Evolutionary conservation across 805 yeast genomes (phyloP).

Genomic region (Limtongozyma cylindracea): DNA sequence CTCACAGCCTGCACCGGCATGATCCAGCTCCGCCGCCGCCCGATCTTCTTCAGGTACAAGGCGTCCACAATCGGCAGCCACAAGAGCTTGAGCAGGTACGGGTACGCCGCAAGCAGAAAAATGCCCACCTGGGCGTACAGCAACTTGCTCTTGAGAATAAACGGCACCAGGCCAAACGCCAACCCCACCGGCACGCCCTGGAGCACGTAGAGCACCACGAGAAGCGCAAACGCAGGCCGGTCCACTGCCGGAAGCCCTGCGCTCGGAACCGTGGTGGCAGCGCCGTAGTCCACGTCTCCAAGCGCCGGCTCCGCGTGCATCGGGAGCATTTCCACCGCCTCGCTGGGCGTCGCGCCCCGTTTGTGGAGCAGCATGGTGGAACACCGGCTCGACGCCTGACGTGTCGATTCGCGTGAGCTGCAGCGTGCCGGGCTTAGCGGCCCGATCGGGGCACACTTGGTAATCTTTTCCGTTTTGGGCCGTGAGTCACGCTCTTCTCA

Average conservation of each 20-base stretch:
- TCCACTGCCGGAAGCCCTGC: conserved; percentile 1
- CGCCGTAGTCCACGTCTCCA: no score
- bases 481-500: no score
- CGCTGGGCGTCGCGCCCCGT: no score
- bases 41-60: conserved; percentile 34
- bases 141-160: conserved; percentile 57
- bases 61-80: conserved; percentile 98
- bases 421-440: no score
- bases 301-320: no score
- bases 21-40: conserved; percentile 85
- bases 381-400: no score
- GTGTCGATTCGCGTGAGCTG: no score
- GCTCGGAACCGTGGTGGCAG: no score
- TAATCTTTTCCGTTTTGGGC: no score
- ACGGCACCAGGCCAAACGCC: conserved; percentile 88
- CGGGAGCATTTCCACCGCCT: no score
- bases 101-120: conserved; percentile 81
- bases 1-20: conserved; percentile 77
- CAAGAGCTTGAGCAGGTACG: conserved; percentile 71
- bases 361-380: no score
- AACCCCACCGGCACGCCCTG: conserved; percentile 97
- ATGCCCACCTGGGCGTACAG: conserved; percentile 78
- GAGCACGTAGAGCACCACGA: conserved; percentile 52
- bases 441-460: no score
- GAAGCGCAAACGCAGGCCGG: conserved; percentile 21